Conservation (phyloP, 2,329 filamentous ascomycete species). For the Thelonectria rubi region DNA sequence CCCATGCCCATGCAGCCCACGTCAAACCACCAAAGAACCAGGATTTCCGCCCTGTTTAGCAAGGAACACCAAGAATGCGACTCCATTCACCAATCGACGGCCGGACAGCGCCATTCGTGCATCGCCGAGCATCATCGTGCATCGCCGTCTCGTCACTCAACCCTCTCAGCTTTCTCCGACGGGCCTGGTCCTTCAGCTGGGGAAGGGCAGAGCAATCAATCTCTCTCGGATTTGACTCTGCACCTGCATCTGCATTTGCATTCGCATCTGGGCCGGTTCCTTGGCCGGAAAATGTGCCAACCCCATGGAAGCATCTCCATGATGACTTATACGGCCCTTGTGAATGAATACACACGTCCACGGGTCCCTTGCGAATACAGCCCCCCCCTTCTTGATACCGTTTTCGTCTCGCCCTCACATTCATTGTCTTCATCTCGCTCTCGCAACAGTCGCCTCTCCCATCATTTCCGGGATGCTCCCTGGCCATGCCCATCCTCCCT, state of each 20-base stretch:
- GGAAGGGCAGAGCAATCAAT: background rate
- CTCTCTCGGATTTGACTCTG: slow-evolving; percentile 9
- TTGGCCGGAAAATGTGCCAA: slow-evolving; percentile 10
- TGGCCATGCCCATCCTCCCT: slow-evolving; percentile 2
- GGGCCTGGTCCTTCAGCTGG: background rate
- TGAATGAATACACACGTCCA: background rate
- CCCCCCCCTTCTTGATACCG: slow-evolving; percentile 18
- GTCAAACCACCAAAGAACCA: background rate
- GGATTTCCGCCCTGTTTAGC: background rate
- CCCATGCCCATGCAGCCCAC: background rate
- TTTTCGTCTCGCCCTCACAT: background rate
- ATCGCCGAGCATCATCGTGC: slow-evolving; percentile 1
- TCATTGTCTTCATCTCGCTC: background rate
- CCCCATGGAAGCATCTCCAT: background rate
- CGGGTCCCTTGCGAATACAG: background rate
- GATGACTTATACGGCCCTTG: background rate
- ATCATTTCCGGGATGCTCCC: slow-evolving; percentile 13
- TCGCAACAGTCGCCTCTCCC: slow-evolving; percentile 1
- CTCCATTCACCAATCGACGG: background rate
- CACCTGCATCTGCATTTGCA: slow-evolving; percentile 18
- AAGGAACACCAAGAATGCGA: background rate
- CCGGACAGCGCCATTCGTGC: background rate
- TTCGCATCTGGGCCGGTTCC: slow-evolving; percentile 19
- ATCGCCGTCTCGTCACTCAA: background rate
- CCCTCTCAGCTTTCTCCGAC: background rate